A percentile compares a stretch with the other conserved stretches of the same genome.
Conservation (phyloP, 108 stramenopile genomes). For the Stephanodiscus triporus region DNA sequence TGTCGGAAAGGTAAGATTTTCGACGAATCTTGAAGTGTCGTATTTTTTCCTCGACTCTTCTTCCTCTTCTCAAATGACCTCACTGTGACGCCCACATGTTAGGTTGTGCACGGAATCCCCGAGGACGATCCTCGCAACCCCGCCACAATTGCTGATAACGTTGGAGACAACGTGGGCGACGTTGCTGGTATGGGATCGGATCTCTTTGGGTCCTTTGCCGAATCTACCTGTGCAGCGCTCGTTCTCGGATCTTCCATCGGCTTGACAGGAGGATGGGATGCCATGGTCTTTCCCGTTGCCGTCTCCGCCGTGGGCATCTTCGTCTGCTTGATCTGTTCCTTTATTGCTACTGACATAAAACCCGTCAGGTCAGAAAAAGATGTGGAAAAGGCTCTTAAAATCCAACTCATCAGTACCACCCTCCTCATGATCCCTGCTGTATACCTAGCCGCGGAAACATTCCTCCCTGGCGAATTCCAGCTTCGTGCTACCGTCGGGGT, state of each 20-base stretch:
- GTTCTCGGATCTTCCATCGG: conserved; percentile 93
- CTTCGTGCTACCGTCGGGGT: conserved; percentile 68
- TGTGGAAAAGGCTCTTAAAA: conserved; percentile 91
- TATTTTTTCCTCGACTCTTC: not conserved
- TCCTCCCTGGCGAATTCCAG: conserved; percentile 83
- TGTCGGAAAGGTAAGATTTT: conserved; percentile 84
- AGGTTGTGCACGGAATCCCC: conserved; percentile 96
- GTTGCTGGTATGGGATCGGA: conserved; percentile 99
- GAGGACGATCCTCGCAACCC: conserved; percentile 99
- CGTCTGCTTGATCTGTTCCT: conserved; percentile 95
- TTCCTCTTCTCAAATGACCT: not conserved
- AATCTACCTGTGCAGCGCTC: conserved; percentile 96
- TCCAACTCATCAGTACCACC: conserved; percentile 97
- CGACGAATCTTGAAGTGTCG: not conserved
- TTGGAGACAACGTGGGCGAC: conserved; percentile 99
- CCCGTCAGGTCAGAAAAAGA: conserved; percentile 88
- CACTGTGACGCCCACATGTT: not conserved
- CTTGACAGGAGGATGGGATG: conserved; percentile 87
- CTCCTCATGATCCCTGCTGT: conserved; percentile 93
- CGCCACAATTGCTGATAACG: conserved; percentile 99
- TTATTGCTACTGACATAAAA: conserved; percentile 94
- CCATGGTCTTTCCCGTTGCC: conserved; percentile 95
- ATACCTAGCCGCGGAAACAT: conserved; percentile 75
- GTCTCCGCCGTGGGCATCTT: conserved; percentile 94
- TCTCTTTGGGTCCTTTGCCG: conserved; percentile 98